Conservation (phyloP, 2,329 filamentous ascomycete genomes). For the Fonsecaea nubica region DNA sequence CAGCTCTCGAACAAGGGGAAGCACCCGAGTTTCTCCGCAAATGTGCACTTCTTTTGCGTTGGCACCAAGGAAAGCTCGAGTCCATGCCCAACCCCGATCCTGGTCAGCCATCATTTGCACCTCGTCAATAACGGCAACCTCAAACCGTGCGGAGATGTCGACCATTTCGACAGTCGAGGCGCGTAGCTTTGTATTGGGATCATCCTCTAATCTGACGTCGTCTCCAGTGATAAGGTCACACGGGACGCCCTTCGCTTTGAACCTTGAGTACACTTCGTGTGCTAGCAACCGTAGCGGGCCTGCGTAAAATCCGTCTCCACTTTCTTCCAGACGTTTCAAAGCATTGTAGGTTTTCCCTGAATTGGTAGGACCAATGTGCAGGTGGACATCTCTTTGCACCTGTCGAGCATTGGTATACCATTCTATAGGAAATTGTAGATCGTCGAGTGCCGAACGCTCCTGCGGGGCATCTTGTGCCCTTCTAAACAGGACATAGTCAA, state of each 20-base stretch:
- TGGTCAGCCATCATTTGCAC: slow-evolving; percentile 92
- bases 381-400: slow-evolving; percentile 80
- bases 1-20: slow-evolving; percentile 77
- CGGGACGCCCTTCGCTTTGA: slow-evolving; percentile 75
- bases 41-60: slow-evolving; percentile 89
- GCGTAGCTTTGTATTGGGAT: slow-evolving; percentile 60
- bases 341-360: slow-evolving; percentile 98
- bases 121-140: slow-evolving; percentile 96
- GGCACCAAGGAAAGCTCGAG: slow-evolving; percentile 83
- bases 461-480: slow-evolving; percentile 17
- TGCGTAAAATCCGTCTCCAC: slow-evolving; percentile 81
- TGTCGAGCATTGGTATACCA: slow-evolving; percentile 88
- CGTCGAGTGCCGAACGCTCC: slow-evolving; percentile 19
- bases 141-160: slow-evolving; percentile 64
- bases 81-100: slow-evolving; percentile 92
- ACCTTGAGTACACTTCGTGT: slow-evolving; percentile 91
- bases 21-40: slow-evolving; percentile 85
- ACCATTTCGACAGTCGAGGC: slow-evolving; percentile 97
- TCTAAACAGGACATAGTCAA: slow-evolving; percentile 35
- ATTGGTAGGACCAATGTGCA: slow-evolving; percentile 96
- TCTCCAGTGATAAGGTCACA: slow-evolving; percentile 91
- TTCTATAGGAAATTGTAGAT: slow-evolving; percentile 81
- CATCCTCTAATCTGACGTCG: slow-evolving; percentile 74
- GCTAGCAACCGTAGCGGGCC: slow-evolving; percentile 87
- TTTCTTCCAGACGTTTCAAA: slow-evolving; percentile 79